Percentiles rank a stretch among this genome's conserved stretches.
These are phyloP conservation scores for Penicillium sp. DNA, from an alignment of 2,329 filamentous ascomycete genomes.

Conservation along the genomic window DNA sequence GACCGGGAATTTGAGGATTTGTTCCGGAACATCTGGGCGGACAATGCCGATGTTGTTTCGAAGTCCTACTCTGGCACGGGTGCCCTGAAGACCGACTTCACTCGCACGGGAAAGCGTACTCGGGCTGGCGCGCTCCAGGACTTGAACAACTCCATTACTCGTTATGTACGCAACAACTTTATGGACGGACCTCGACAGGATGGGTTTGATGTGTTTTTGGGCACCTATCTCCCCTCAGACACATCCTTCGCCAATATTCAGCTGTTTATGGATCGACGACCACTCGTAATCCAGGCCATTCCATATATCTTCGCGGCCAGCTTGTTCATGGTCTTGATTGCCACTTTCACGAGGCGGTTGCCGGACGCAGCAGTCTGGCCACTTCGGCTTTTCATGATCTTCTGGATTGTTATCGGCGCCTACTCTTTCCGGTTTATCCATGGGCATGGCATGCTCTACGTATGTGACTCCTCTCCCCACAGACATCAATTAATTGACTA, in stretches of 20 bases:
- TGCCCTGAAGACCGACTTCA: conserved; percentile 97
- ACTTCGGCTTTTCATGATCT: conserved; percentile 77
- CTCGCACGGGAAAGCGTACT: conserved; percentile 88
- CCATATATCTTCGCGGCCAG: conserved; percentile 89
- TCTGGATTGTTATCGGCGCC: conserved; percentile 73
- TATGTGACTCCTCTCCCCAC: neutral
- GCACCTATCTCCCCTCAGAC: conserved; percentile 77
- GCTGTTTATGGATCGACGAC: conserved; percentile 83
- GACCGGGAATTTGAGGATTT: conserved; percentile 83
- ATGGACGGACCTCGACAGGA: conserved; percentile 92
- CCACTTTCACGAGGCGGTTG: conserved; percentile 71
- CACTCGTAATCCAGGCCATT: conserved; percentile 87
- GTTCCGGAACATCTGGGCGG: conserved; percentile 97
- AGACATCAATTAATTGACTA: neutral
- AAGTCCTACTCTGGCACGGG: conserved; percentile 93
- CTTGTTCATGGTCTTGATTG: conserved; percentile 80
- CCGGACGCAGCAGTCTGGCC: conserved; percentile 80
- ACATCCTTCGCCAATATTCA: conserved; percentile 73
- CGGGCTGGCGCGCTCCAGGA: conserved; percentile 85
- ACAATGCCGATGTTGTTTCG: conserved; percentile 96
- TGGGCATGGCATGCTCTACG: conserved; percentile 88
- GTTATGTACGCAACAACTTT: conserved; percentile 95
- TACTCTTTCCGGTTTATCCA: conserved; percentile 81
- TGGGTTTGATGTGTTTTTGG: conserved; percentile 92
- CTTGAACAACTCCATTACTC: conserved; percentile 82